Evolutionary conservation across 768 basidiomycete genomes (phyloP), one percentile per base, ranked within the genome.

Genomic region (Rhizopogon vesiculosus): DNA sequence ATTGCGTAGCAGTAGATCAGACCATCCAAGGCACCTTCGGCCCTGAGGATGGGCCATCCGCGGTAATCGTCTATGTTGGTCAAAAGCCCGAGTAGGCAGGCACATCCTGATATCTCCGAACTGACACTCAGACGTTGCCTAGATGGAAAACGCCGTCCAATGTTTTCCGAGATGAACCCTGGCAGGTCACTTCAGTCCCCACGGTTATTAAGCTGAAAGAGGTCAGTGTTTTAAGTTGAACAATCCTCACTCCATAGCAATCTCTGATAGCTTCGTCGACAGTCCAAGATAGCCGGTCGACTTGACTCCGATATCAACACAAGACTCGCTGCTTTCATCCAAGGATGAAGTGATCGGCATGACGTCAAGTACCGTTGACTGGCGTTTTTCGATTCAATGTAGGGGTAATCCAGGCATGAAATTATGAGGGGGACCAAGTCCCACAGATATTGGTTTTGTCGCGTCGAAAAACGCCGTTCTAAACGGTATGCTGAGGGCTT

Each of bases 81-180:
- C 78, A 84, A 66, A 77, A 69, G 61, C 56, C 76, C 51, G 78
- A 82, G 89, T 91, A 64, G 67, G 85, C 73, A 18, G 31, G 39
- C 45, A 31, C 12, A 40, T 45, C 48, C 16, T 22, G 54, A 48
- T 43, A 44, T 39, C 31, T 57, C 22, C 15, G 45, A 28, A 22
- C 41, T 51, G 31, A 49, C 5, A 3, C 13, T 40, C 10, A 38
- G 8, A 53, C 16, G 50, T 31, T 6, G 16, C 56, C n/a, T 56
- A 91, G 89, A 63, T 91, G 89, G 89, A 91, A 83, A 70, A 64
- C 74, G 1, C 69, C 76, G 7, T 66, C 72, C 13, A 87, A 87
- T 59, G 61, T 75, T 2, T 87, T 82, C 64, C 83, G 87, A 54
- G 75, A 76, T 51, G 78, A 73, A 15, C 86, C 87, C 4, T 89